Conservation (phyloP, 2,329 filamentous ascomycete species). For the Colletotrichum phormii region DNA sequence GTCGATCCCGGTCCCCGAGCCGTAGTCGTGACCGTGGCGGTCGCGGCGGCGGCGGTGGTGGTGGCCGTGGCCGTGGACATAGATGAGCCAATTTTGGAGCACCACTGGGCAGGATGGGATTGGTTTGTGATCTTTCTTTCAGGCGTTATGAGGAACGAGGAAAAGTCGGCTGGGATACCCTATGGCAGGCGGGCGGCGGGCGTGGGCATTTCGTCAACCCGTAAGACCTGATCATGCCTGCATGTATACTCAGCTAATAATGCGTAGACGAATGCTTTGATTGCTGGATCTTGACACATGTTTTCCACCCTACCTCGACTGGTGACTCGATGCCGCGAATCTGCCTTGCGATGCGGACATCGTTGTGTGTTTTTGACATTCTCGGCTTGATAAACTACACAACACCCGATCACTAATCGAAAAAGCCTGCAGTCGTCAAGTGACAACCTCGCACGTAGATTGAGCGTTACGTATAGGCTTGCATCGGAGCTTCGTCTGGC, state of each 20-base stretch:
- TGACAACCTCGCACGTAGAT: neutral
- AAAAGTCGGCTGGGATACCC: slow-evolving; percentile 23
- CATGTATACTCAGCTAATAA: slow-evolving; percentile 32
- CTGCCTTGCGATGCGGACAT: neutral
- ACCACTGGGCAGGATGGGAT: neutral
- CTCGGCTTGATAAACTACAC: neutral
- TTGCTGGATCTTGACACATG: slow-evolving; percentile 17
- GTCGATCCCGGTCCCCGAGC: slow-evolving; percentile 40
- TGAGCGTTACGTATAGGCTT: neutral
- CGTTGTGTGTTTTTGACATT: neutral
- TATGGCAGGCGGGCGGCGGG: slow-evolving; percentile 8
- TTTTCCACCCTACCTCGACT: neutral
- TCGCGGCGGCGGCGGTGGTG: slow-evolving; percentile 3
- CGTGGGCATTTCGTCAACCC: slow-evolving; percentile 28
- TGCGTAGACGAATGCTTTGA: slow-evolving; percentile 21
- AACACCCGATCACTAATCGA: neutral
- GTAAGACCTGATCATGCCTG: slow-evolving; percentile 31
- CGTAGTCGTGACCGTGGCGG: slow-evolving; percentile 24
- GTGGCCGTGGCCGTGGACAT: slow-evolving; percentile 16
- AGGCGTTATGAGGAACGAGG: slow-evolving; percentile 28
- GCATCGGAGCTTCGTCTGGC: neutral
- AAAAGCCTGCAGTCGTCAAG: neutral
- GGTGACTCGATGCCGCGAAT: slow-evolving; percentile 12
- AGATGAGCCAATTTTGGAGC: slow-evolving; percentile 14
- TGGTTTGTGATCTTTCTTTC: slow-evolving; percentile 14